Percentiles rank a stretch among this genome's conserved stretches.
phyloP scores from a whole-genome alignment of 768 basidiomycete genomes.

The Boletus rubropictus region DNA sequence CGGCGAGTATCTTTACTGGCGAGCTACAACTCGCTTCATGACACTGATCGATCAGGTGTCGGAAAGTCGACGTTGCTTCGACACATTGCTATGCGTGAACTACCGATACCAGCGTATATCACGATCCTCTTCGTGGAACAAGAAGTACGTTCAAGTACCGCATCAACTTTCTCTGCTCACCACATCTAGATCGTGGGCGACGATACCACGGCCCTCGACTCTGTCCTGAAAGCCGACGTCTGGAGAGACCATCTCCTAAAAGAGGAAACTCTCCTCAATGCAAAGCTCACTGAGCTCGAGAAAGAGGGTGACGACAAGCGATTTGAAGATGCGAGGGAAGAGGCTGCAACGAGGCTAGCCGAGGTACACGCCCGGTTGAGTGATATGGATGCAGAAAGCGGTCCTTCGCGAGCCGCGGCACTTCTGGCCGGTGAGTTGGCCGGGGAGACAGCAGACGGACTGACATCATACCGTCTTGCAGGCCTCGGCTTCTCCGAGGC shows the following conservation, averaged over 20 bases:
- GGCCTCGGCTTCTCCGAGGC: slow-evolving; percentile 87
- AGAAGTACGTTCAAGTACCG: slow-evolving; percentile 50
- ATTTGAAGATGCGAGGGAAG: slow-evolving; percentile 81
- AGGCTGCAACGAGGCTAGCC: slow-evolving; percentile 69
- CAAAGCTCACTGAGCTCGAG: slow-evolving; percentile 66
- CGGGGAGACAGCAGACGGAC: not conserved
- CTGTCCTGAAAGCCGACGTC: slow-evolving; percentile 98
- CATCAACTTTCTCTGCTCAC: not conserved
- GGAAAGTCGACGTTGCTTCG: slow-evolving; percentile 96
- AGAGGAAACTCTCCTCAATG: slow-evolving; percentile 76
- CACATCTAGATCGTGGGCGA: slow-evolving; percentile 75
- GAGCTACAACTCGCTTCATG: not conserved
- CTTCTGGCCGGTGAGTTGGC: slow-evolving; percentile 66
- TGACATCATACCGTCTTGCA: slow-evolving; percentile 22
- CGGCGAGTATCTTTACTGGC: slow-evolving; percentile 34
- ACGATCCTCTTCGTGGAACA: slow-evolving; percentile 98
- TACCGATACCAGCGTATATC: slow-evolving; percentile 90
- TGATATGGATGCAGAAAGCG: slow-evolving; percentile 99
- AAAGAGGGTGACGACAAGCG: slow-evolving; percentile 69
- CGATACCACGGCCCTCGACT: slow-evolving; percentile 86
- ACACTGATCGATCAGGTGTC: slow-evolving; percentile 48
- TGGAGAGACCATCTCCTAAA: slow-evolving; percentile 91
- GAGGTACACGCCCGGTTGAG: slow-evolving; percentile 87
- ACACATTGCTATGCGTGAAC: slow-evolving; percentile 91
- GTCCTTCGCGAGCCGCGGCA: slow-evolving; percentile 88